A percentile compares a stretch with the other conserved stretches of the same genome.
These are phyloP conservation scores for Globisporangium canariense DNA, from an alignment of 352 stramenopile genomes.

Conservation along the genomic window DNA sequence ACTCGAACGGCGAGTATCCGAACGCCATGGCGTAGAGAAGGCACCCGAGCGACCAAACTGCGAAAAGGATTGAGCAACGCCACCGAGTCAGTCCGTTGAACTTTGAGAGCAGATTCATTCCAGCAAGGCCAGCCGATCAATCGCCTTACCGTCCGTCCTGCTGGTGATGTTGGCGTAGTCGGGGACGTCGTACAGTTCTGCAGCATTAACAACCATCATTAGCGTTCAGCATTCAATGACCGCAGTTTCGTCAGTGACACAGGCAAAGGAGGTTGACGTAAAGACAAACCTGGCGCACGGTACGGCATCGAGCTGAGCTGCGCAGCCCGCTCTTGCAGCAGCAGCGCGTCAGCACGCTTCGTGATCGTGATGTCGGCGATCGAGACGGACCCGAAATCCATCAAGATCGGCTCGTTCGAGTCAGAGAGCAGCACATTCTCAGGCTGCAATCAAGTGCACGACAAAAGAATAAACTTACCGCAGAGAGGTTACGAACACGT, in stretches of 20 bases:
- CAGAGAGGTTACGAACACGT: not conserved
- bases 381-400: conserved; percentile 85
- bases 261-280: not conserved
- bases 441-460: conserved; percentile 32
- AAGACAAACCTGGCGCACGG: conserved; percentile 61
- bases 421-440: conserved; percentile 86
- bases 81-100: not conserved
- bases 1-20: conserved; percentile 89
- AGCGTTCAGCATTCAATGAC: not conserved
- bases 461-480: no score
- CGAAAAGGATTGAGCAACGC: not conserved
- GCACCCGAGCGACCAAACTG: conserved; percentile 89
- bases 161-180: conserved; percentile 67
- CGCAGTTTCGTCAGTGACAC: not conserved
- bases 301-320: conserved; percentile 86
- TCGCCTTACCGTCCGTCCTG: conserved; percentile 54
- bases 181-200: conserved; percentile 87
- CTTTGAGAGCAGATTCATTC: not conserved
- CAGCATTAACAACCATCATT: not conserved
- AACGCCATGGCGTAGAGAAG: conserved; percentile 88
- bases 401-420: conserved; percentile 78
- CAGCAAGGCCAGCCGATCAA: not conserved
- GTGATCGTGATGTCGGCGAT: conserved; percentile 59
- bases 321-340: conserved; percentile 81
- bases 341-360: conserved; percentile 73